phyloP scores from a whole-genome alignment of 176 grass and related monocot species.

The Carex pumila region DNA sequence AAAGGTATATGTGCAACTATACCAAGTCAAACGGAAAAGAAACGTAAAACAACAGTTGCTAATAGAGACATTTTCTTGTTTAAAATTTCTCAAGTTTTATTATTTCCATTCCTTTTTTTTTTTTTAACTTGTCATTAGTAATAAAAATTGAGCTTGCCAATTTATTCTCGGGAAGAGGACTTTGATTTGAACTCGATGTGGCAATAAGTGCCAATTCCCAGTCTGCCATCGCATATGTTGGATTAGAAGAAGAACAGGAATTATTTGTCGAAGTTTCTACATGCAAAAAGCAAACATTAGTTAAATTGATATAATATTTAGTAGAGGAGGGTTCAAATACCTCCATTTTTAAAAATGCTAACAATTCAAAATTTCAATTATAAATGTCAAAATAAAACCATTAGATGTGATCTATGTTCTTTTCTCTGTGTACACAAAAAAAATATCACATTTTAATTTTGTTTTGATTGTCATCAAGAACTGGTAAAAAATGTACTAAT shows the following conservation, averaged over 20 bases:
- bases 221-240: constrained; percentile 3
- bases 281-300: not conserved
- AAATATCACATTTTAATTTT: no score
- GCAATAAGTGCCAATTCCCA: constrained; percentile 19
- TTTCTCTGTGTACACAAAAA: no score
- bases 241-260: constrained; percentile 1
- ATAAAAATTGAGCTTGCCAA: constrained; percentile 12
- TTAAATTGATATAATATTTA: not conserved
- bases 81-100: not conserved
- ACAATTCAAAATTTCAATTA: no score
- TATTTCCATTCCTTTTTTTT: not conserved
- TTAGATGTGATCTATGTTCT: no score
- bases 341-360: no score
- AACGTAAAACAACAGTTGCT: not conserved
- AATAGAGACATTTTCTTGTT: not conserved
- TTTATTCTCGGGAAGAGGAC: constrained; percentile 5
- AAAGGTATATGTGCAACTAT: not conserved
- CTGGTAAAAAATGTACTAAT: no score
- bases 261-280: not conserved
- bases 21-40: not conserved
- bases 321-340: not conserved
- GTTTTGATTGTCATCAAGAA: no score
- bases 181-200: constrained; percentile 3
- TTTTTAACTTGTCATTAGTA: not conserved
- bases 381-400: no score